These are phyloP conservation scores for Candida sanyiensis DNA, from an alignment of 805 yeast genomes.

Conservation along the genomic window DNA sequence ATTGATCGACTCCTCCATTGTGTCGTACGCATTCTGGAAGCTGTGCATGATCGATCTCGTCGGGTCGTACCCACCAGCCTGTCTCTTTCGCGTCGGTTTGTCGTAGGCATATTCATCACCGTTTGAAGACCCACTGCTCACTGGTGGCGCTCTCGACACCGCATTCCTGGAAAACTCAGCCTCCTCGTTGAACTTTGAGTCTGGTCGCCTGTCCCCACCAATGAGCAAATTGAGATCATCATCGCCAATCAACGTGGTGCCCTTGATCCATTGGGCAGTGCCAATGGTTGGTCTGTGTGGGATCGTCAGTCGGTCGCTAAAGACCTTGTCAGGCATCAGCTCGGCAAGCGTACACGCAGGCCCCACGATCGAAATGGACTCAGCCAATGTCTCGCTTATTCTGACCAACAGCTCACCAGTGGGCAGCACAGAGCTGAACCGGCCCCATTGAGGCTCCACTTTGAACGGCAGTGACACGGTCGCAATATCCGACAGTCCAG, in stretches of 20 bases:
- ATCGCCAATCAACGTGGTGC: slow-evolving; percentile 54
- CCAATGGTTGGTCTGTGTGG: slow-evolving; percentile 80
- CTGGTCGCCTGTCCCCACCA: slow-evolving; percentile 70
- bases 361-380: slow-evolving; percentile 45
- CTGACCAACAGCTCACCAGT: slow-evolving; percentile 57
- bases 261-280: slow-evolving; percentile 82
- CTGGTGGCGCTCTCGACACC: slow-evolving; percentile 18
- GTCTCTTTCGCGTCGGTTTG: slow-evolving; percentile 41
- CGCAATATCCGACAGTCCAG: slow-evolving; percentile 56
- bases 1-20: slow-evolving; percentile 48
- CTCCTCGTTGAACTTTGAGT: slow-evolving; percentile 59
- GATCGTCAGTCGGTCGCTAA: slow-evolving; percentile 58
- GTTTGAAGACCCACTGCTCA: slow-evolving; percentile 3
- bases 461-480: slow-evolving; percentile 40
- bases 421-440: slow-evolving; percentile 41
- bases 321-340: slow-evolving; percentile 49
- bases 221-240: slow-evolving; percentile 60
- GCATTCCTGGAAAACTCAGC: slow-evolving; percentile 48
- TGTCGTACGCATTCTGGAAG: slow-evolving; percentile 47
- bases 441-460: slow-evolving; percentile 35
- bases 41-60: slow-evolving; percentile 35
- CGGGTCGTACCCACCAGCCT: slow-evolving; percentile 36
- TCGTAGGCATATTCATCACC: slow-evolving; percentile 33
- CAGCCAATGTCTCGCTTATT: slow-evolving; percentile 48
- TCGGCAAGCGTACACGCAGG: slow-evolving; percentile 26